Percentiles rank a stretch among this genome's conserved stretches.
Conservation (phyloP, 2,329 filamentous ascomycete species). For the Arthrobotrys musiformis region DNA sequence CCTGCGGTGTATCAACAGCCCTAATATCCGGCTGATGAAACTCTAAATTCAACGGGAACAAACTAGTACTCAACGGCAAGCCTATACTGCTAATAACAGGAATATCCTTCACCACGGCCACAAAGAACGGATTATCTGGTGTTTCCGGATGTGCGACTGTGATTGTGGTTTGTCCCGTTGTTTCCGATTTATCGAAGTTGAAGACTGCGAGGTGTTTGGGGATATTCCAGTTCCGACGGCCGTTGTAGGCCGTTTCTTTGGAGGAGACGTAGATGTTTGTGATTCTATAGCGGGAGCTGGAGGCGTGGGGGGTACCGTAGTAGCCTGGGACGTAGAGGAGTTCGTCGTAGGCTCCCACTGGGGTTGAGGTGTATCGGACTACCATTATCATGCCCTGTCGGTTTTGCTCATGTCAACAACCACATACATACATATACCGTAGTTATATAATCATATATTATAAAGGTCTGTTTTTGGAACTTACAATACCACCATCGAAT, state of each 20-base stretch:
- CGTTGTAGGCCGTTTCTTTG: conserved; percentile 68
- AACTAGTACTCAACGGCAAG: conserved; percentile 35
- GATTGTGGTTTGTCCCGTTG: conserved; percentile 34
- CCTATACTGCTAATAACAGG: conserved; percentile 32
- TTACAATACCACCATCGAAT: conserved; percentile 31
- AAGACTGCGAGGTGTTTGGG: conserved; percentile 70
- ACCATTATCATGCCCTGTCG: conserved; percentile 67
- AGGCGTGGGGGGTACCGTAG: conserved; percentile 64
- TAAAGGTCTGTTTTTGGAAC: neutral
- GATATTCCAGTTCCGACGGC: conserved; percentile 69
- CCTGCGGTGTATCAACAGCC: conserved; percentile 32
- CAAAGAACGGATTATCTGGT: conserved; percentile 37
- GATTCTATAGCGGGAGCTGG: conserved; percentile 63
- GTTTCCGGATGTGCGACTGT: conserved; percentile 48
- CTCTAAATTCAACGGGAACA: conserved; percentile 43
- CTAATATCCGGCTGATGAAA: conserved; percentile 41
- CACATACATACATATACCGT: too few species aligned
- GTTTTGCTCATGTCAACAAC: too few species aligned
- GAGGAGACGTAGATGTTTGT: conserved; percentile 70
- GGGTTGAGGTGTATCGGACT: conserved; percentile 67
- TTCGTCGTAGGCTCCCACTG: conserved; percentile 69
- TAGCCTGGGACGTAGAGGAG: conserved; percentile 66
- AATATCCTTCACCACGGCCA: conserved; percentile 42
- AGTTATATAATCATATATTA: too few species aligned
- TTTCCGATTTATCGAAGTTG: conserved; percentile 61